Evolutionary conservation across 495 filamentous ascomycete species (phyloP).

Genomic region (Lophiostoma macrostomum): DNA sequence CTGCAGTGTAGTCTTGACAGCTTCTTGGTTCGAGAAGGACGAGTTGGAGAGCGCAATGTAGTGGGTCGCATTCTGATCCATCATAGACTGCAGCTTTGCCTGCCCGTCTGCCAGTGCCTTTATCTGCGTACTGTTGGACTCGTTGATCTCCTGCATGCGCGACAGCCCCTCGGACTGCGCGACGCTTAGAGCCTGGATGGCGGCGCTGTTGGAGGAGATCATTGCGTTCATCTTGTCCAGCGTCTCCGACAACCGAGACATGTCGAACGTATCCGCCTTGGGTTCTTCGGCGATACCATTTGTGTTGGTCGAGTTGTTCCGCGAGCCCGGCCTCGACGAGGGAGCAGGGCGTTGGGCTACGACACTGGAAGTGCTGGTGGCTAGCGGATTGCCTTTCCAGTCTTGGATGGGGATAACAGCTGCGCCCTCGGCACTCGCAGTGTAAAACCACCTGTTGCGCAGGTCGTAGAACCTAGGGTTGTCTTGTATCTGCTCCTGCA

Average conservation of each 20-base stretch:
- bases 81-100: slow-evolving; percentile 11
- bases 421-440: not conserved
- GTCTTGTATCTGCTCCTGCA: slow-evolving; percentile 28
- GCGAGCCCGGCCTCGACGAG: too few species aligned
- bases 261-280: slow-evolving; percentile 2
- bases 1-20: slow-evolving; percentile 3
- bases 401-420: slow-evolving; percentile 21
- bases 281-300: not conserved
- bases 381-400: slow-evolving; percentile 9
- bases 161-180: slow-evolving; percentile 22
- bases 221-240: slow-evolving; percentile 19
- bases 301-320: too few species aligned
- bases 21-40: slow-evolving; percentile 16
- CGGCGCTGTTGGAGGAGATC: slow-evolving; percentile 16
- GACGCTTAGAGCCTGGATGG: slow-evolving; percentile 23
- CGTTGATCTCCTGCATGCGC: slow-evolving; percentile 30
- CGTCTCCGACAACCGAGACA: not conserved
- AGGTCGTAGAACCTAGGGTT: slow-evolving; percentile 16
- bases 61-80: slow-evolving; percentile 18
- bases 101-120: slow-evolving; percentile 24
- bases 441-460: slow-evolving; percentile 25
- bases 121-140: slow-evolving; percentile 28
- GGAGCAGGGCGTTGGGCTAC: too few species aligned
- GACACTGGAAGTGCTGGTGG: not conserved
- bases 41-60: slow-evolving; percentile 26